Evolutionary conservation across 139 green algal species (phyloP), one percentile per base, ranked within the genome.

Genomic region (Yamagishiella unicocca): DNA sequence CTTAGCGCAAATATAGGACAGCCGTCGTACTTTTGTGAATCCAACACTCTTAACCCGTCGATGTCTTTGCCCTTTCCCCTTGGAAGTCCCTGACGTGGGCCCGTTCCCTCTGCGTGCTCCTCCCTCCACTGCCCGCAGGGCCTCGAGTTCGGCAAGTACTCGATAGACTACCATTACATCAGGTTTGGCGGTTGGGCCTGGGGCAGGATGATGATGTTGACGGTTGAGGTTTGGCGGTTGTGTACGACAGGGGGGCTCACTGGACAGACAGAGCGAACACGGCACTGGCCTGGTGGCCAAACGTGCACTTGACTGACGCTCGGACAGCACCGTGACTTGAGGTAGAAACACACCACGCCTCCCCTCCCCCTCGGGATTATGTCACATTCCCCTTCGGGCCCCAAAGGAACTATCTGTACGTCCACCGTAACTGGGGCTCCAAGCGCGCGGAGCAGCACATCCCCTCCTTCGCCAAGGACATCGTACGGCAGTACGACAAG

Each of bases 141-240:
- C 1, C 85, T 99, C 22, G 97, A 99, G 90, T 99, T 99, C 94
- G 98, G 92, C 2, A 94, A 94, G 88, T 99, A 99, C 91, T 96
- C 86, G 42, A 93, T 99, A 7, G 98, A 99, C 82, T 99, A 99
- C 84, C 98, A 99, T 92, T 97, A 95, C 90, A 96, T 98, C 50
- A 93, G 98, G 79, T 85, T 4, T 5, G 25, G 50, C 2, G 40
- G 27, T n/a, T 31, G 64, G 37, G 64, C 4, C 12, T 27, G 64
- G 64, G 42, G n/a, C 45, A 8, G 42, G 2, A 25, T 42, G 25
- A 25, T 6, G 62, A n/a, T 71, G 31, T 71, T n/a, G 19, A 10
- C 3, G 17, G 62, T 3, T 40, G 62, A 21, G 61, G 24, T 70
- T 19, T 19, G 7, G 27, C 27, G 61, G 61, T 70, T 9, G 21